A percentile compares a stretch with the other conserved stretches of the same genome.
Conservation (phyloP, 2,329 filamentous ascomycete species). For the Ophiostoma sp. region DNA sequence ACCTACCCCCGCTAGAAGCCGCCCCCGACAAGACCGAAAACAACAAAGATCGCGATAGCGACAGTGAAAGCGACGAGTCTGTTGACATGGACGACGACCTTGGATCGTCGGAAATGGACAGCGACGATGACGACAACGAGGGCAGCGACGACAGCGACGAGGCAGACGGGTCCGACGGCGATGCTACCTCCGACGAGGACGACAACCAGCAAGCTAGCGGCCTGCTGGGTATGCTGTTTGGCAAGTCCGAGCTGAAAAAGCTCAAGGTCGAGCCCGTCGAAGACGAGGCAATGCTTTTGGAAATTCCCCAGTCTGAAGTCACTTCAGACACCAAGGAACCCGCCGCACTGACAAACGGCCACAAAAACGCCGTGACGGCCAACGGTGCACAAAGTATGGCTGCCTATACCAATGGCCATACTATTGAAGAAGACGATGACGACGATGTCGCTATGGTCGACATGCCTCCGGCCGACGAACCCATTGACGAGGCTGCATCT, state of each 20-base stretch:
- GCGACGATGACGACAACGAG: conserved; percentile 40
- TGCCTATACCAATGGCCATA: not conserved
- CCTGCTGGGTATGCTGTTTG: conserved; percentile 54
- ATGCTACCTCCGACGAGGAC: conserved; percentile 38
- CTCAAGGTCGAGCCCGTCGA: conserved; percentile 41
- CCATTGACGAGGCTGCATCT: not conserved
- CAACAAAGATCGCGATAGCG: conserved; percentile 26
- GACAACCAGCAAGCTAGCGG: conserved; percentile 42
- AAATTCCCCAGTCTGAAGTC: not conserved
- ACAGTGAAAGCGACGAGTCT: conserved; percentile 53
- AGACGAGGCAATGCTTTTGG: conserved; percentile 26
- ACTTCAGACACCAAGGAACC: not conserved
- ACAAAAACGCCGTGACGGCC: not conserved
- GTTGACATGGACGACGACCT: conserved; percentile 64
- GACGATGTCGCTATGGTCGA: conserved; percentile 30
- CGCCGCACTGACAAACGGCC: not conserved
- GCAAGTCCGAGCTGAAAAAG: conserved; percentile 51
- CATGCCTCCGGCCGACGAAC: conserved; percentile 19
- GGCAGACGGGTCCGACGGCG: conserved; percentile 43
- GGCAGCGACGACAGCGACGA: conserved; percentile 40
- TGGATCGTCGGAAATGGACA: conserved; percentile 52
- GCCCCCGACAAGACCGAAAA: conserved; percentile 22
- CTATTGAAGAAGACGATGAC: conserved; percentile 31
- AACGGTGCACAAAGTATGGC: not conserved
- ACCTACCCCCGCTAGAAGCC: conserved; percentile 47